Evolutionary conservation across 2,329 filamentous ascomycete genomes (phyloP).

Genomic region (Blumeriella jaapii): DNA sequence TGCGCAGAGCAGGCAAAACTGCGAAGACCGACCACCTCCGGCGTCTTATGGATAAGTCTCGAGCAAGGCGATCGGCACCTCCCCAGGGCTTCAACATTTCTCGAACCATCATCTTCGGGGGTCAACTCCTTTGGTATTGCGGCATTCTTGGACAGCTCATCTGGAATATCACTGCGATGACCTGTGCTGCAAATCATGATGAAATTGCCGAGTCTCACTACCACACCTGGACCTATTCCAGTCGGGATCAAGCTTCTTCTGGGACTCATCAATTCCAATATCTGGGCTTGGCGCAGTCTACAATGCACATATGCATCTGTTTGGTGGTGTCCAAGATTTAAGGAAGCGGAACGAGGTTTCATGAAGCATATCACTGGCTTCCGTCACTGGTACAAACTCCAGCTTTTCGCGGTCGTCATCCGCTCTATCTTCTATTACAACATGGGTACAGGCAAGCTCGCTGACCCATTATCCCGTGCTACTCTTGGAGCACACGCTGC

Average conservation of each 20-base stretch:
- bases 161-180: slow-evolving; percentile 17
- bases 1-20: slow-evolving; percentile 63
- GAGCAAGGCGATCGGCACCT: slow-evolving; percentile 30
- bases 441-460: slow-evolving; percentile 15
- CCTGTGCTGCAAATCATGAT: not conserved
- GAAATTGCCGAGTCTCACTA: not conserved
- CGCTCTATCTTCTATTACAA: slow-evolving; percentile 36
- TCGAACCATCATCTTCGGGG: slow-evolving; percentile 12
- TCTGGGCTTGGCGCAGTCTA: slow-evolving; percentile 34
- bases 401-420: slow-evolving; percentile 45
- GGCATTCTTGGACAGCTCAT: slow-evolving; percentile 21
- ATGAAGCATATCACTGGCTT: slow-evolving; percentile 48
- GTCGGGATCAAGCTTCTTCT: slow-evolving; percentile 20
- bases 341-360: slow-evolving; percentile 47
- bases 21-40: slow-evolving; percentile 35
- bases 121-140: slow-evolving; percentile 17
- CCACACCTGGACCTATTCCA: not conserved
- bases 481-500: slow-evolving; percentile 36
- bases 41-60: slow-evolving; percentile 52
- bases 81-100: not conserved
- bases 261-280: slow-evolving; percentile 24
- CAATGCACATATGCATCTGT: slow-evolving; percentile 38
- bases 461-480: slow-evolving; percentile 10
- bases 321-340: slow-evolving; percentile 61
- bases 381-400: slow-evolving; percentile 53